Percentiles rank a stretch among this genome's conserved stretches.
phyloP scores from a whole-genome alignment of 805 yeast genomes.

The Candida tibetensis region DNA sequence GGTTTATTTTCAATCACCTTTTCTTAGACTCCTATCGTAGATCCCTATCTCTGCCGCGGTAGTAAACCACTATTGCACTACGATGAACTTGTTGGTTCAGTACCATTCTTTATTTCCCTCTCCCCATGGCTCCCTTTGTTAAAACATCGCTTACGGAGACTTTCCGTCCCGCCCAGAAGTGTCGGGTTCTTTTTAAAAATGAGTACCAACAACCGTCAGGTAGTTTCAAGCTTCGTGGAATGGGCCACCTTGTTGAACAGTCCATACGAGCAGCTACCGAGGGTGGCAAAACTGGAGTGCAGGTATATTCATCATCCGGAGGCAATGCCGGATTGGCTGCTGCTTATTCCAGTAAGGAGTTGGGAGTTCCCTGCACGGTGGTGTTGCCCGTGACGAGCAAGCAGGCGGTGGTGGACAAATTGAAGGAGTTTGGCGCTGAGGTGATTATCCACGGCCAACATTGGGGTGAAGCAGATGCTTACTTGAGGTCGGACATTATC shows the following conservation, averaged over 20 bases:
- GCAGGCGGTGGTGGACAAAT: slow-evolving; percentile 16
- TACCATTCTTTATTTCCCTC: no score
- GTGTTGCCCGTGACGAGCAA: slow-evolving; percentile 24
- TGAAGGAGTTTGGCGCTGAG: slow-evolving; percentile 21
- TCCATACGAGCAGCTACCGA: slow-evolving; percentile 2
- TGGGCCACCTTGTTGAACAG: slow-evolving; percentile 8
- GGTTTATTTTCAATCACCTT: no score
- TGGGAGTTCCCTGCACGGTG: slow-evolving; percentile 26
- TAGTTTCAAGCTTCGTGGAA: slow-evolving; percentile 14
- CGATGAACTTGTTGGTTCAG: no score
- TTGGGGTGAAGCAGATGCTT: slow-evolving; percentile 33
- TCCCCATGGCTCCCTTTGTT: slow-evolving; percentile 2
- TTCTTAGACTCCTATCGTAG: no score
- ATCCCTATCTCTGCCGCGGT: no score
- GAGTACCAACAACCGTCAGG: slow-evolving; percentile 15
- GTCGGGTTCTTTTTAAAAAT: slow-evolving; percentile 10
- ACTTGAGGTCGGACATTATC: slow-evolving; percentile 17
- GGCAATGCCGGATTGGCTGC: slow-evolving; percentile 38
- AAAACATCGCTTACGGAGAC: slow-evolving; percentile 5
- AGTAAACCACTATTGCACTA: no score
- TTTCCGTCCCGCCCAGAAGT: background rate
- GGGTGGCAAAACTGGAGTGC: slow-evolving; percentile 13
- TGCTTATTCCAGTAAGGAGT: slow-evolving; percentile 24
- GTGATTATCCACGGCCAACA: slow-evolving; percentile 24
- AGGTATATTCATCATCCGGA: slow-evolving; percentile 30